Conservation (phyloP, 108 stramenopile genomes). For the Ochromonas danica region DNA sequence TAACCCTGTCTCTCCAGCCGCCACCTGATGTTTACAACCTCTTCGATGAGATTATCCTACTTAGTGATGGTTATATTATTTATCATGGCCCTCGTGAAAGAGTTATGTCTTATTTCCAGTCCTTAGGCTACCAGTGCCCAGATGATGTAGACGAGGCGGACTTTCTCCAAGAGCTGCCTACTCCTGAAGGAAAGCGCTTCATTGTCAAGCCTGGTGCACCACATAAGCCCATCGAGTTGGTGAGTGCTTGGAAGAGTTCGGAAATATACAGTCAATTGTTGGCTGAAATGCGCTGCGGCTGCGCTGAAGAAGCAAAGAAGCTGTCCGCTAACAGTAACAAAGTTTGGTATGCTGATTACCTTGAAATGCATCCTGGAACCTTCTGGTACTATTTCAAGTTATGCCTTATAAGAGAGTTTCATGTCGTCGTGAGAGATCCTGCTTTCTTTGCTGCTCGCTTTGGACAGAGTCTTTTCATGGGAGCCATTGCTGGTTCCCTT, state of each 20-base stretch:
- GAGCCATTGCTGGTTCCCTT: not conserved
- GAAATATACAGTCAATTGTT: too few relatives aligned
- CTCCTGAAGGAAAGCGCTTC: not conserved
- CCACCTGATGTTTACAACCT: conserved; percentile 44
- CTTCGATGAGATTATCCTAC: conserved; percentile 50
- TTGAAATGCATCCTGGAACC: too few relatives aligned
- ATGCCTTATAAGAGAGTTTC: not conserved
- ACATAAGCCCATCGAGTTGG: not conserved
- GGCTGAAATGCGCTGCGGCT: too few relatives aligned
- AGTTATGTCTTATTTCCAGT: conserved; percentile 4
- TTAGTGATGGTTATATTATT: conserved; percentile 46
- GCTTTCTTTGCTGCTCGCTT: not conserved
- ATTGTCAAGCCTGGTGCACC: too few relatives aligned
- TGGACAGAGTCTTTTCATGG: not conserved
- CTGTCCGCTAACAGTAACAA: too few relatives aligned
- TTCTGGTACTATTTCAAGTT: too few relatives aligned
- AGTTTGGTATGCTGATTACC: too few relatives aligned
- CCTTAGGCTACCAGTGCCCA: conserved; percentile 24
- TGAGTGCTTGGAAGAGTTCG: not conserved
- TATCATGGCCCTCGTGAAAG: conserved; percentile 43
- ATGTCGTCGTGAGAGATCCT: not conserved
- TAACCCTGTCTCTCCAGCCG: too few relatives aligned
- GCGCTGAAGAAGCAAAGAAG: too few relatives aligned
- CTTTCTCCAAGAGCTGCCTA: not conserved
- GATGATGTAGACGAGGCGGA: conserved; percentile 1